phyloP scores from a whole-genome alignment of 495 filamentous ascomycete genomes.

The Jackrogersella multiformis region DNA sequence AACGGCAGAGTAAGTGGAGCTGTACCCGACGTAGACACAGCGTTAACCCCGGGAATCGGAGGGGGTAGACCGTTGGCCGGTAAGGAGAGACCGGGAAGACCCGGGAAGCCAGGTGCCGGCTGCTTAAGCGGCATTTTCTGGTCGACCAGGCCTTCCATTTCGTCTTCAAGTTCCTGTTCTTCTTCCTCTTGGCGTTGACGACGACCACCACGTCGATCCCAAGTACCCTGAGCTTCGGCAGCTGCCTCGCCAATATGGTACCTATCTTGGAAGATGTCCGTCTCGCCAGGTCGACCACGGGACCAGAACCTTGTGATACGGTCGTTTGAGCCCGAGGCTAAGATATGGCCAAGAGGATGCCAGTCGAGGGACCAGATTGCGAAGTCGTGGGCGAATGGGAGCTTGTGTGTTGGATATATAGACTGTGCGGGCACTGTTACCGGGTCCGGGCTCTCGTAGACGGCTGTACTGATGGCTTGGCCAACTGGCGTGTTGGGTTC shows the following conservation, averaged over 20 bases:
- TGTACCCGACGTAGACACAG: constrained; percentile 48
- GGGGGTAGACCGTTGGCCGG: constrained; percentile 50
- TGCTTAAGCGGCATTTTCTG: constrained; percentile 79
- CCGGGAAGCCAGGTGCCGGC: constrained; percentile 51
- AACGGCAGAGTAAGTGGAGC: constrained; percentile 48
- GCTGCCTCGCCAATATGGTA: constrained; percentile 95
- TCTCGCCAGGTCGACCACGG: constrained; percentile 85
- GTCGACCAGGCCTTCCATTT: constrained; percentile 91
- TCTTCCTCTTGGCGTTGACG: constrained; percentile 89
- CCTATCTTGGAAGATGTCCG: constrained; percentile 81
- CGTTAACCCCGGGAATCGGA: constrained; percentile 59
- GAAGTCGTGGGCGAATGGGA: constrained; percentile 88
- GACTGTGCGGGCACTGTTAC: constrained; percentile 80
- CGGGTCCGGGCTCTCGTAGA: constrained; percentile 84
- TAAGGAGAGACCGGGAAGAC: constrained; percentile 60
- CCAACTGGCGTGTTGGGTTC: constrained; percentile 85
- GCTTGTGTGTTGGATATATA: constrained; percentile 85
- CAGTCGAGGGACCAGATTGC: constrained; percentile 97
- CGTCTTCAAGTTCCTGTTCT: constrained; percentile 91
- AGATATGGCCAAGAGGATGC: constrained; percentile 94
- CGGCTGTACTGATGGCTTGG: constrained; percentile 70
- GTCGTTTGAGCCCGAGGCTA: constrained; percentile 99
- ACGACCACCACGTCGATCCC: constrained; percentile 80
- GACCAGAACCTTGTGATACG: constrained; percentile 97
- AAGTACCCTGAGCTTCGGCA: constrained; percentile 91